phyloP scores from a whole-genome alignment of 306 rosid species.

The Dalbergia cultrata region DNA sequence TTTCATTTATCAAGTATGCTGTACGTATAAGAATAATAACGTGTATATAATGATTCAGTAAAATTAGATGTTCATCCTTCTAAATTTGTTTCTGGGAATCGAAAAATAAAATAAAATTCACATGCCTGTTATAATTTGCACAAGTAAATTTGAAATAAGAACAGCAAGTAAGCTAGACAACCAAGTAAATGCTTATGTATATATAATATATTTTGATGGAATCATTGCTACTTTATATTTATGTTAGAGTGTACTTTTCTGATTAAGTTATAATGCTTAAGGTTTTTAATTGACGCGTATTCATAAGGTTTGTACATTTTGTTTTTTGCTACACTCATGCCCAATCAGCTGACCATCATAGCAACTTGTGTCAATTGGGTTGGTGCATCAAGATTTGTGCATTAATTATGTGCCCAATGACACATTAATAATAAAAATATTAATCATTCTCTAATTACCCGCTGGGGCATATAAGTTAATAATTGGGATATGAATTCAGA shows the following conservation, averaged over 20 bases:
- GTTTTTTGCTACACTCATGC: background rate
- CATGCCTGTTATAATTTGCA: background rate
- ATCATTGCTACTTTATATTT: background rate
- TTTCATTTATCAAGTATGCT: background rate
- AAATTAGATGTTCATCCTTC: background rate
- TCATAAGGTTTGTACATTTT: constrained; percentile 1
- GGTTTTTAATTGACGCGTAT: constrained; percentile 31
- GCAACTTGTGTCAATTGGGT: constrained; percentile 23
- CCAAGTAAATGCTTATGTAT: background rate
- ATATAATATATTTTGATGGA: background rate
- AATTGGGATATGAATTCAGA: constrained; percentile 39
- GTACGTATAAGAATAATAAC: constrained; percentile 9
- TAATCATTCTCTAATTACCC: constrained; percentile 48
- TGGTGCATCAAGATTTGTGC: constrained; percentile 53
- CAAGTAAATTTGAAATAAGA: background rate
- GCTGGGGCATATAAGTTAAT: constrained; percentile 31
- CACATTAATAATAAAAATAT: constrained; percentile 15
- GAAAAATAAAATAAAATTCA: background rate
- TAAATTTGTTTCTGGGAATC: background rate
- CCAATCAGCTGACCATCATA: constrained; percentile 28
- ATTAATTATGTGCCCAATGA: constrained; percentile 45
- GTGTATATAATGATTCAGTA: background rate
- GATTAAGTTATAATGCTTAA: constrained; percentile 18
- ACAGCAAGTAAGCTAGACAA: background rate
- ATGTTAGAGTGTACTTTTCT: background rate